These are phyloP conservation scores for Sporopachydermia lactativora DNA, from an alignment of 805 yeast genomes.

Conservation along the genomic window DNA sequence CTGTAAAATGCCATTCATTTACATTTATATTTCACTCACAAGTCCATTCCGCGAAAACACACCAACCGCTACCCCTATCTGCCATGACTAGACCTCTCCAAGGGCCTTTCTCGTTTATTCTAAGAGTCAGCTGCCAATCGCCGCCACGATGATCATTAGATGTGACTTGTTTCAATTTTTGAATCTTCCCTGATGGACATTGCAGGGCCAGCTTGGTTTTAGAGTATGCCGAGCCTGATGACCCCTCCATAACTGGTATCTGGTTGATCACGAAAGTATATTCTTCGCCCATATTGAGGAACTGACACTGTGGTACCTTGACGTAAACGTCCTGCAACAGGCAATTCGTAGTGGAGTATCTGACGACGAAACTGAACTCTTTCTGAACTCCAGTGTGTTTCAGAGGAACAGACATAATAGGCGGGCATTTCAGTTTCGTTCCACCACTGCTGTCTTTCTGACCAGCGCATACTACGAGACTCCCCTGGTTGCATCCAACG, in stretches of 20 bases:
- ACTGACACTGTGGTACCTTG: slow-evolving; percentile 68
- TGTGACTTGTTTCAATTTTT: slow-evolving; percentile 39
- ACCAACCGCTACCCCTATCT: slow-evolving; percentile 68
- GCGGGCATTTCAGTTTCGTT: slow-evolving; percentile 33
- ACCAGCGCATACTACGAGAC: slow-evolving; percentile 63
- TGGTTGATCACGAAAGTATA: slow-evolving; percentile 55
- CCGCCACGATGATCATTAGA: slow-evolving; percentile 28
- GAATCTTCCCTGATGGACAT: slow-evolving; percentile 73
- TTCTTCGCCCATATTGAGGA: slow-evolving; percentile 38
- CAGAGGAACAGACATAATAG: slow-evolving; percentile 62
- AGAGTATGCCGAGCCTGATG: slow-evolving; percentile 22
- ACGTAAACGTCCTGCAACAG: slow-evolving; percentile 67
- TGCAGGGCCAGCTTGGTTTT: slow-evolving; percentile 55
- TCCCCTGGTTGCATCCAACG: slow-evolving; percentile 50
- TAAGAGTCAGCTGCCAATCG: slow-evolving; percentile 50
- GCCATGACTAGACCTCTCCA: slow-evolving; percentile 79
- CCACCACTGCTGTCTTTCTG: slow-evolving; percentile 28
- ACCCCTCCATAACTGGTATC: slow-evolving; percentile 21
- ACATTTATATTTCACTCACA: too few species aligned
- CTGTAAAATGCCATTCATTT: too few species aligned
- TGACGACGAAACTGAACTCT: slow-evolving; percentile 51
- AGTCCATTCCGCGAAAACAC: slow-evolving; percentile 85
- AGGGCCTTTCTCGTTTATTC: slow-evolving; percentile 56
- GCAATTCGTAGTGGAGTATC: slow-evolving; percentile 59
- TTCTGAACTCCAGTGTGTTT: slow-evolving; percentile 55